A percentile compares a stretch with the other conserved stretches of the same genome.
phyloP scores from a whole-genome alignment of 2,329 filamentous ascomycete genomes.

The Diaporthe sp. region DNA sequence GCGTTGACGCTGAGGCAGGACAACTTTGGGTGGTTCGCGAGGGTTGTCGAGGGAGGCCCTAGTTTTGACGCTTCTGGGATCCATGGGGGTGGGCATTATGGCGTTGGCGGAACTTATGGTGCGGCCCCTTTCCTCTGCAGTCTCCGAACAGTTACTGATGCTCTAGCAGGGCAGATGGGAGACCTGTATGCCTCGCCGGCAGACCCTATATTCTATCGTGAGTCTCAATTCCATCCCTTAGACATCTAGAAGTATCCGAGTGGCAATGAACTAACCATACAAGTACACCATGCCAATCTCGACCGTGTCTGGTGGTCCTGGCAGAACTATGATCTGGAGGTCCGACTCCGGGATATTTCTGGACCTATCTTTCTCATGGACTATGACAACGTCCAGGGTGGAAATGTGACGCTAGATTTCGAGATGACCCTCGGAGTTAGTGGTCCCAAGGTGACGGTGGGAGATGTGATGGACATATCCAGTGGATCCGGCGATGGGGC shows the following conservation, averaged over 20 bases:
- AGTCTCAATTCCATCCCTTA: background rate
- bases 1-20: background rate
- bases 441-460: background rate
- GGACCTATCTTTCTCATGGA: background rate
- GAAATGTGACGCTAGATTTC: background rate
- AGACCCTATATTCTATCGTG: background rate
- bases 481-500: background rate
- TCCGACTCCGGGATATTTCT: no score
- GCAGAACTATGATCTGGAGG: background rate
- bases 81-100: background rate
- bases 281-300: background rate
- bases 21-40: background rate
- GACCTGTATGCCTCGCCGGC: background rate
- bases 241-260: rapidly evolving
- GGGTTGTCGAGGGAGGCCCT: background rate
- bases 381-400: background rate
- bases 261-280: background rate
- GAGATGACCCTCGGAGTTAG: background rate
- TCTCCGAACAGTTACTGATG: no score
- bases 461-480: background rate
- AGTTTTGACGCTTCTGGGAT: background rate
- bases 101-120: background rate
- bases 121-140: background rate
- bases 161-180: background rate
- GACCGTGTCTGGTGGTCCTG: background rate